A percentile compares a stretch with the other conserved stretches of the same genome.
Conservation (phyloP, 495 filamentous ascomycete species). For the Opeltia flavorubescens region DNA sequence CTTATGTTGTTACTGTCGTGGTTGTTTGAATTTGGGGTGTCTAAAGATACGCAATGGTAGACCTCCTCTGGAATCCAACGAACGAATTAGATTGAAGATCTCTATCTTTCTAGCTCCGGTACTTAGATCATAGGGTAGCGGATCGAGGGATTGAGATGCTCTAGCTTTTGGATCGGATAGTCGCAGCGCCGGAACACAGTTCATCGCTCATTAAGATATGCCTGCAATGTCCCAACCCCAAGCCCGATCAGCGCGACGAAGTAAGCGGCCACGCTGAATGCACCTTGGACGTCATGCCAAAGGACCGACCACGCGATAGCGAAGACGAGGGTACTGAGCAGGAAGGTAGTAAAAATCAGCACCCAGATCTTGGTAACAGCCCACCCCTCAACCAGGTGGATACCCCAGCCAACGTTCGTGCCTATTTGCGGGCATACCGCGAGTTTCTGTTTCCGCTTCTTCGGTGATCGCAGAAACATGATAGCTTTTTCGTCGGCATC, state of each 20-base stretch:
- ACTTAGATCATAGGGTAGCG: too few species aligned
- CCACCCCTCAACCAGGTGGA: slow-evolving; percentile 28
- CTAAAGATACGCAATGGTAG: too few species aligned
- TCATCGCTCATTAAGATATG: too few species aligned
- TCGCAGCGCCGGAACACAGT: too few species aligned
- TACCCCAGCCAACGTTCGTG: slow-evolving; percentile 25
- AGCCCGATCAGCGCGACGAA: slow-evolving; percentile 18
- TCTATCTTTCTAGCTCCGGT: too few species aligned
- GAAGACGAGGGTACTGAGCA: slow-evolving; percentile 22
- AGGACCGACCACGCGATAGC: slow-evolving; percentile 21
- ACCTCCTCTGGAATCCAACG: too few species aligned
- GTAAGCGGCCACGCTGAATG: slow-evolving; percentile 27
- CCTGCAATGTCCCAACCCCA: slow-evolving; percentile 21
- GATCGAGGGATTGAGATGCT: too few species aligned
- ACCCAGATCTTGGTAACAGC: slow-evolving; percentile 22
- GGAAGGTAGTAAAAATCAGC: slow-evolving; percentile 16
- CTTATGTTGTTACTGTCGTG: too few species aligned
- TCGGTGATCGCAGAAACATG: slow-evolving; percentile 11
- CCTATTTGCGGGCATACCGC: slow-evolving; percentile 5
- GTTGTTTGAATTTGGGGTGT: too few species aligned
- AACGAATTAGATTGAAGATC: too few species aligned
- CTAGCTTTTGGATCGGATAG: too few species aligned
- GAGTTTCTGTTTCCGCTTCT: slow-evolving; percentile 14
- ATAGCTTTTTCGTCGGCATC: slow-evolving; percentile 10
- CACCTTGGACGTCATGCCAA: slow-evolving; percentile 26